Evolutionary conservation across 306 rosid genomes (phyloP).

Genomic region (Gynostemma pentaphyllum): DNA sequence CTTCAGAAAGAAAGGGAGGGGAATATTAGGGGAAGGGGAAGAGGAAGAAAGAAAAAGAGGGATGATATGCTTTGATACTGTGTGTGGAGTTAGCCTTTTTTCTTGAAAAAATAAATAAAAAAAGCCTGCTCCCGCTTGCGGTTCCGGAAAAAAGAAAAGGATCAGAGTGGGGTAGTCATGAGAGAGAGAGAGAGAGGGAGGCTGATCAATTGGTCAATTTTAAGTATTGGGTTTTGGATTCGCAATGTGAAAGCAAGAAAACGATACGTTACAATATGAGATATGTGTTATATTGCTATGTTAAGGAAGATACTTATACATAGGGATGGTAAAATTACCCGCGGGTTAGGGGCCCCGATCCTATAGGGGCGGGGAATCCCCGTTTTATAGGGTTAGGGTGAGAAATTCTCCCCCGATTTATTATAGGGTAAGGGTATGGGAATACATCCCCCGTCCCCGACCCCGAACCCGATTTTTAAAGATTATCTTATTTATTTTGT

Average conservation of each 20-base stretch:
- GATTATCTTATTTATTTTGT: too few relatives aligned
- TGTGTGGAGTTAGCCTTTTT: slow-evolving; percentile 3
- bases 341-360: too few relatives aligned
- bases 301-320: too few relatives aligned
- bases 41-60: background rate
- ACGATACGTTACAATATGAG: background rate
- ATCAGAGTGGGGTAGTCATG: slow-evolving; percentile 2
- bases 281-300: background rate
- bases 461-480: too few relatives aligned
- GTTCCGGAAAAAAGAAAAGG: slow-evolving; percentile 23
- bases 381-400: too few relatives aligned
- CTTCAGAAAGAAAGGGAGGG: slow-evolving; percentile 9
- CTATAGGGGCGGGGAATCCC: too few relatives aligned
- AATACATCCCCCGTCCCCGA: too few relatives aligned
- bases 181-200: background rate
- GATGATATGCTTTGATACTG: too few relatives aligned
- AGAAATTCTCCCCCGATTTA: too few relatives aligned
- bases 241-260: background rate
- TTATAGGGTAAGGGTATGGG: too few relatives aligned
- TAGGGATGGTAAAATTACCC: background rate
- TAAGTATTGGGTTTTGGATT: background rate
- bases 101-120: background rate
- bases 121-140: slow-evolving; percentile 12
- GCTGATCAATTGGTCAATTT: slow-evolving; percentile 2
- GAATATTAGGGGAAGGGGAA: background rate